These are phyloP conservation scores for Mycena haematopus DNA, from an alignment of 768 basidiomycete genomes.

Conservation along the genomic window DNA sequence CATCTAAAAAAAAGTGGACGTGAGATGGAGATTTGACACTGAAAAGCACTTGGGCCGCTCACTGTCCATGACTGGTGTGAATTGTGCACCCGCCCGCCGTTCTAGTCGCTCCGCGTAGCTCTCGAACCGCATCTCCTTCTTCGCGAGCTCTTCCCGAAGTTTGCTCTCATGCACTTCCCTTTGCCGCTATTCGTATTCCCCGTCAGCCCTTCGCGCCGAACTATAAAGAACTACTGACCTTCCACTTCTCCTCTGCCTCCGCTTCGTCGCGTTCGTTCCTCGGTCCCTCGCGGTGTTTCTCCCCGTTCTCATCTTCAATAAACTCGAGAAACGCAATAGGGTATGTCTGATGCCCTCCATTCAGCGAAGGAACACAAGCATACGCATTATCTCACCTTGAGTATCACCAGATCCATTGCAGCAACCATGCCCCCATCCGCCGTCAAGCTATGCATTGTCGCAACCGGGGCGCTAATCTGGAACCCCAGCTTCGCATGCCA, in stretches of 20 bases:
- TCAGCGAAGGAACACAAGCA: background rate
- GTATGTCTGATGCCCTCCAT: slow-evolving; percentile 51
- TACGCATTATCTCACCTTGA: slow-evolving; percentile 52
- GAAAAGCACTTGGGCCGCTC: slow-evolving; percentile 20
- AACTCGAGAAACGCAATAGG: slow-evolving; percentile 85
- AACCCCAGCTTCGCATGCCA: slow-evolving; percentile 94
- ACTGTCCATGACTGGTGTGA: slow-evolving; percentile 51
- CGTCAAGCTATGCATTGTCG: slow-evolving; percentile 80
- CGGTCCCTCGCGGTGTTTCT: slow-evolving; percentile 62
- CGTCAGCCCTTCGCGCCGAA: slow-evolving; percentile 16
- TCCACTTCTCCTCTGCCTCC: slow-evolving; percentile 67
- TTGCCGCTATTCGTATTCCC: slow-evolving; percentile 50
- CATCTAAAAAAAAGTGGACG: slow-evolving; percentile 36
- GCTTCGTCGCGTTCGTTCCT: slow-evolving; percentile 75
- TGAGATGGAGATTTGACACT: slow-evolving; percentile 6
- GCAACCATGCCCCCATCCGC: slow-evolving; percentile 82
- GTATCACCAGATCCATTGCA: slow-evolving; percentile 75
- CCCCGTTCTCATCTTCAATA: slow-evolving; percentile 53
- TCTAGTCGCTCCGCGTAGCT: slow-evolving; percentile 73
- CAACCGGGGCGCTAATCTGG: slow-evolving; percentile 65
- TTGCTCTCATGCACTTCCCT: slow-evolving; percentile 65
- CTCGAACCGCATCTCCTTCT: slow-evolving; percentile 57
- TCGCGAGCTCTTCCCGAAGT: slow-evolving; percentile 63
- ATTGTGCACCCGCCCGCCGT: slow-evolving; percentile 56
- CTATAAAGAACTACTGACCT: slow-evolving; percentile 49